Conservation (phyloP, 192 early-diverging fungal genomes). For the Rhizoclosmatium globosum region DNA sequence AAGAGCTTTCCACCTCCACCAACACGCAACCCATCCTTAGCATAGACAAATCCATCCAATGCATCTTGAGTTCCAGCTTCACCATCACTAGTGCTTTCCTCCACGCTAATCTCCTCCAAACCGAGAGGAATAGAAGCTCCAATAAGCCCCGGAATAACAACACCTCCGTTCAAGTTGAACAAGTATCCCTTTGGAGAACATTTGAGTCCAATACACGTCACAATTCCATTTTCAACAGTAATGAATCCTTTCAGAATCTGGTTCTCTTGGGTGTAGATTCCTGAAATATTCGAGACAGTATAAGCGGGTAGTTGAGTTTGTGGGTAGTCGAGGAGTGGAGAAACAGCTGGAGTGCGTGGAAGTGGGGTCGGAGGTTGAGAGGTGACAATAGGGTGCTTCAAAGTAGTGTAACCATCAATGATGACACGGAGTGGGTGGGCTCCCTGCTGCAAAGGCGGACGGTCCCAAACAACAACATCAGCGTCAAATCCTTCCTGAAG, state of each 20-base stretch:
- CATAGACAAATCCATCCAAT: slow-evolving; percentile 45
- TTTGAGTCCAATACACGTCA: slow-evolving; percentile 56
- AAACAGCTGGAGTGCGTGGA: neutral
- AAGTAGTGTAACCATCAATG: slow-evolving; percentile 65
- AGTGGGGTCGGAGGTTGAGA: neutral
- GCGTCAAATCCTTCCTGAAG: slow-evolving; percentile 77
- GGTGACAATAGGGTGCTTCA: neutral
- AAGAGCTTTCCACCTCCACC: slow-evolving; percentile 38
- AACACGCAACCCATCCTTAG: slow-evolving; percentile 75
- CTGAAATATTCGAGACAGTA: slow-evolving; percentile 54
- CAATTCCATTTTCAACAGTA: slow-evolving; percentile 63
- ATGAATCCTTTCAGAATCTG: slow-evolving; percentile 48
- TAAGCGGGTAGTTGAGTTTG: slow-evolving; percentile 4
- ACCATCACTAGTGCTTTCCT: slow-evolving; percentile 70
- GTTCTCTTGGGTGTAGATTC: slow-evolving; percentile 45
- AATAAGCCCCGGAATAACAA: slow-evolving; percentile 66
- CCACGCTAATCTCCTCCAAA: slow-evolving; percentile 70
- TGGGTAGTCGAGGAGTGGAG: neutral
- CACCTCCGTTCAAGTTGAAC: slow-evolving; percentile 66
- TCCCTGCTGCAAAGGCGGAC: slow-evolving; percentile 71
- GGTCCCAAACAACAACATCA: slow-evolving; percentile 81
- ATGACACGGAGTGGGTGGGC: slow-evolving; percentile 79
- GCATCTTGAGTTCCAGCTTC: slow-evolving; percentile 33
- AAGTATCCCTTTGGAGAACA: slow-evolving; percentile 42
- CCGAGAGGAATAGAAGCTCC: slow-evolving; percentile 61